These are phyloP conservation scores for Annulohypoxylon bovei DNA, from an alignment of 495 filamentous ascomycete species.

Conservation along the genomic window DNA sequence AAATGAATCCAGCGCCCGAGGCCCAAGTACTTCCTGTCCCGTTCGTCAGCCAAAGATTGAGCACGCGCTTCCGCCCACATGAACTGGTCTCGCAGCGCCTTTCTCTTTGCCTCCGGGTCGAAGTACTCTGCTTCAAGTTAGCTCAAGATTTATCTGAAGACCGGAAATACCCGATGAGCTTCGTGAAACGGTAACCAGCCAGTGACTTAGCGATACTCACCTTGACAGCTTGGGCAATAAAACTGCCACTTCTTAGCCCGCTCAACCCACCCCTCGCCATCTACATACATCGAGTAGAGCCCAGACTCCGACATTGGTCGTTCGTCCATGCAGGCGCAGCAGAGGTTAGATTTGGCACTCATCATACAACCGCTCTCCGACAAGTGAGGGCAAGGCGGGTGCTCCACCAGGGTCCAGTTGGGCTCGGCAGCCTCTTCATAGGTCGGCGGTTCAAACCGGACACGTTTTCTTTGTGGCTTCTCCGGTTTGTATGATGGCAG, in stretches of 20 bases:
- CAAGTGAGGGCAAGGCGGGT: conserved; percentile 29
- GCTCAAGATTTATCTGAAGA: background rate
- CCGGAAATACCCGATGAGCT: background rate
- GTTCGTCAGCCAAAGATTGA: conserved; percentile 25
- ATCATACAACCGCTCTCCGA: conserved; percentile 19
- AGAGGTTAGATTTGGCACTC: conserved; percentile 4
- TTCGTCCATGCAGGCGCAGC: conserved; percentile 28
- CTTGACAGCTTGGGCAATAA: conserved; percentile 27
- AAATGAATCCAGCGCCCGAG: conserved; percentile 27
- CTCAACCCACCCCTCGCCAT: conserved; percentile 25
- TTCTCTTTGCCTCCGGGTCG: conserved; percentile 19
- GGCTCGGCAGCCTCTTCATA: conserved; percentile 4
- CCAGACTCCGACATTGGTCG: conserved; percentile 20
- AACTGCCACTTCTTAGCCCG: conserved; percentile 28
- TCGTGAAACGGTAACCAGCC: too few species aligned
- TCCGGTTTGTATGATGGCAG: background rate
- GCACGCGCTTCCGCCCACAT: conserved; percentile 32
- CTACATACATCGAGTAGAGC: conserved; percentile 25
- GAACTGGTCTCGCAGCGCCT: conserved; percentile 10
- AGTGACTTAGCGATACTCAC: background rate
- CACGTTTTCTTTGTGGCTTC: background rate
- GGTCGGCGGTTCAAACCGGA: background rate
- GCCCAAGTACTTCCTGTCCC: conserved; percentile 20
- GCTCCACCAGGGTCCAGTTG: background rate
- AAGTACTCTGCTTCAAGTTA: conserved; percentile 25